phyloP scores from a whole-genome alignment of 306 rosid species.

The Glycine soja region DNA sequence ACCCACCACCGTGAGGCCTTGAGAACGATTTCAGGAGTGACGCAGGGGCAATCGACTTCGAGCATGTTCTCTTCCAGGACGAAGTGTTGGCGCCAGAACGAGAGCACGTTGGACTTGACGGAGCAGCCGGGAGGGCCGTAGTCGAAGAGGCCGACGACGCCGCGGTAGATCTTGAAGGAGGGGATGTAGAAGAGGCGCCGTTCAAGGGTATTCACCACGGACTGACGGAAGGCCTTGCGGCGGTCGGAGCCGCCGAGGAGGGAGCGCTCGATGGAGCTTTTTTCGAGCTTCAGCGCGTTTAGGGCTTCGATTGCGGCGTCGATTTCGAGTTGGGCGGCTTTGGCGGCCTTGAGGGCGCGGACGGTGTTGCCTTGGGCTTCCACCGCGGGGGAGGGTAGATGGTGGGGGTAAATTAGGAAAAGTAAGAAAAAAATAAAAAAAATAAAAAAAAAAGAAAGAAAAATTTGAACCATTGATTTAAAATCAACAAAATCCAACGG shows the following conservation, averaged over 20 bases:
- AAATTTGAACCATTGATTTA: no score
- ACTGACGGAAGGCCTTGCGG: conserved; percentile 75
- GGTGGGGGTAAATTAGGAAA: no score
- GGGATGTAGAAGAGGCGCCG: conserved; percentile 85
- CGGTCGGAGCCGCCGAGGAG: conserved; percentile 60
- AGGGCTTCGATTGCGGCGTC: conserved; percentile 72
- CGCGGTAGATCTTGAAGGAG: conserved; percentile 82
- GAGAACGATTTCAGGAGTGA: conserved; percentile 89
- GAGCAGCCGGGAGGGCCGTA: conserved; percentile 92
- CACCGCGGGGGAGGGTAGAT: no score
- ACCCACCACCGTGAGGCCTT: no score
- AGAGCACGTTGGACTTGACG: conserved; percentile 83
- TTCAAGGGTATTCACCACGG: conserved; percentile 77
- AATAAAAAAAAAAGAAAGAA: no score
- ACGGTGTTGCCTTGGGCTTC: conserved; percentile 73
- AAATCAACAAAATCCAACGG: no score
- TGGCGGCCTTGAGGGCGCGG: conserved; percentile 66
- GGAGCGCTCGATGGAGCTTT: conserved; percentile 62
- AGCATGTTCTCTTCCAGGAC: conserved; percentile 96
- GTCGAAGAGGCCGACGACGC: conserved; percentile 87
- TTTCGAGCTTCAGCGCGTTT: conserved; percentile 72
- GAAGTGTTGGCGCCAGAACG: conserved; percentile 92
- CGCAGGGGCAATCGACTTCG: conserved; percentile 96
- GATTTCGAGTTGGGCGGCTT: conserved; percentile 55
- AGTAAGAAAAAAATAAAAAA: no score